These are phyloP conservation scores for Pythium myriotylum DNA, from an alignment of 352 stramenopile species.

Conservation along the genomic window DNA sequence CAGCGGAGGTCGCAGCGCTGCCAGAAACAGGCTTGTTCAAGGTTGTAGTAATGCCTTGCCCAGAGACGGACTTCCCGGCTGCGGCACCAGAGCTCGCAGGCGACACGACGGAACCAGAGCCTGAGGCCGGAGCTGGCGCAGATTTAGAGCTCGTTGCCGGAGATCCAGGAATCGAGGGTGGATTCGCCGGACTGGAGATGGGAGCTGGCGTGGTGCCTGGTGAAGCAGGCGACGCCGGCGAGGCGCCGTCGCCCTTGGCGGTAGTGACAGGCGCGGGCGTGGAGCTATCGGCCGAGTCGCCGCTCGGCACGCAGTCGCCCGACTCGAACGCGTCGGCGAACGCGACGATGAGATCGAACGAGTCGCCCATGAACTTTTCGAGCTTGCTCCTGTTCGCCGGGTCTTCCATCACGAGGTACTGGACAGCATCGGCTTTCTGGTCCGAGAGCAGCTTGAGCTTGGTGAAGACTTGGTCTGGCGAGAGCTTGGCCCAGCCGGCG, in stretches of 20 bases:
- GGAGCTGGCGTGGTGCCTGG: not conserved
- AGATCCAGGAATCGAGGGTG: too few relatives aligned
- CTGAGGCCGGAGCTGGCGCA: not conserved
- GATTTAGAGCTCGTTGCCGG: too few relatives aligned
- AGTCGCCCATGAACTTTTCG: conserved; percentile 16
- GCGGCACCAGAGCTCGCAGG: not conserved
- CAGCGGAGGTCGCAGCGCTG: not conserved
- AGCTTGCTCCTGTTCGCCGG: conserved; percentile 3
- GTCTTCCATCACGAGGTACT: conserved; percentile 17
- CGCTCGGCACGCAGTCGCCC: conserved; percentile 2
- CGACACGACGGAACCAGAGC: not conserved
- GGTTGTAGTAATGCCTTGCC: not conserved
- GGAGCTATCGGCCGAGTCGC: not conserved
- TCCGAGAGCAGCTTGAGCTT: conserved; percentile 16
- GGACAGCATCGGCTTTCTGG: conserved; percentile 19
- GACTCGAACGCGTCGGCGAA: conserved; percentile 19
- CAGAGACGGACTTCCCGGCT: not conserved
- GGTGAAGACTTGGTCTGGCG: conserved; percentile 5
- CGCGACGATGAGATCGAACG: conserved; percentile 12
- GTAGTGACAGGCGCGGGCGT: not conserved
- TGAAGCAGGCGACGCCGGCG: not conserved
- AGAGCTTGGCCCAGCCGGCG: conserved; percentile 17
- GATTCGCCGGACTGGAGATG: too few relatives aligned
- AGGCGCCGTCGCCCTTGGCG: not conserved
- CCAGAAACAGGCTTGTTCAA: too few relatives aligned